phyloP scores from a whole-genome alignment of 345 rosid species.

The Crucihimalaya himalaica region DNA sequence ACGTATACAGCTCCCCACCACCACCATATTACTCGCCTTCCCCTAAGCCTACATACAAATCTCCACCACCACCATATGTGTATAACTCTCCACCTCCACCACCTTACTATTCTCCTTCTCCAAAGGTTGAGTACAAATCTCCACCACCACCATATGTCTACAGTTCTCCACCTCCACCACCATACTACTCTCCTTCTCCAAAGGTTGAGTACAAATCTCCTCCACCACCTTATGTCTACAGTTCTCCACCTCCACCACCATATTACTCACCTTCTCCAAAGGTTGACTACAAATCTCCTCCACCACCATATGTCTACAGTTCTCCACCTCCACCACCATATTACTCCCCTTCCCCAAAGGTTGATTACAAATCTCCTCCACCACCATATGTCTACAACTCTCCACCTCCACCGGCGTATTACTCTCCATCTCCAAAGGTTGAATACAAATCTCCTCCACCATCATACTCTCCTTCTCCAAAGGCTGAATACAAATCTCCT shows the following conservation, averaged over 20 bases:
- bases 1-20: background rate
- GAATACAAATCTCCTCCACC: conserved; percentile 8
- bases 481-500: conserved; percentile 4
- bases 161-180: background rate
- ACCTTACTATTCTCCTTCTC: background rate
- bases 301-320: background rate
- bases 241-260: background rate
- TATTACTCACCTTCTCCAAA: conserved; percentile 1
- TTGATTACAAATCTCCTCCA: background rate
- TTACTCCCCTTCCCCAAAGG: background rate
- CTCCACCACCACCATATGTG: background rate
- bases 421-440: background rate
- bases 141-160: background rate
- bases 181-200: background rate
- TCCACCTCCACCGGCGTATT: background rate
- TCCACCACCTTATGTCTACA: background rate
- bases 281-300: background rate
- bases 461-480: background rate
- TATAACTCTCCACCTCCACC: background rate
- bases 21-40: background rate
- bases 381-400: background rate
- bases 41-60: background rate
- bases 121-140: background rate
- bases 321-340: background rate
- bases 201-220: conserved; percentile 1